These are phyloP conservation scores for Skeletonema menzelii DNA, from an alignment of 108 stramenopile species.

Conservation along the genomic window DNA sequence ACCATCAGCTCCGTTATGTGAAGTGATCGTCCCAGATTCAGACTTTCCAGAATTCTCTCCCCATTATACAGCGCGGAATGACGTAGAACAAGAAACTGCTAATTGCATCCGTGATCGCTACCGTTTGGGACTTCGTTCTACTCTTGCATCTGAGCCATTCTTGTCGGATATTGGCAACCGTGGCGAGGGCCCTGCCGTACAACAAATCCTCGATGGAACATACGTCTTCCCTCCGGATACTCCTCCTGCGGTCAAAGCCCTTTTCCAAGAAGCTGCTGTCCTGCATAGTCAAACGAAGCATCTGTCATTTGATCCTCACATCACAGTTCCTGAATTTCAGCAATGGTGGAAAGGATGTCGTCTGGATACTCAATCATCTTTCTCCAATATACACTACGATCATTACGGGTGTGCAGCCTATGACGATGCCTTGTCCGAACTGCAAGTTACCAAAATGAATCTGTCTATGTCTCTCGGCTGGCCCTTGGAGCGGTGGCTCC, in stretches of 20 bases:
- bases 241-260: not conserved
- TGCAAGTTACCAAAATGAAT: conserved; percentile 14
- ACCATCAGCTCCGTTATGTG: not conserved
- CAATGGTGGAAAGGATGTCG: conserved; percentile 6
- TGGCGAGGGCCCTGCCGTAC: not conserved
- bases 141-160: not conserved
- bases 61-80: not conserved
- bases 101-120: not conserved
- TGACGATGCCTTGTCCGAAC: not conserved
- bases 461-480: not conserved
- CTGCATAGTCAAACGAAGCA: not conserved
- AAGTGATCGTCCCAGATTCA: not conserved
- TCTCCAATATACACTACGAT: conserved; percentile 14
- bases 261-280: conserved; percentile 3
- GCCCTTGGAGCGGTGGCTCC: conserved; percentile 10
- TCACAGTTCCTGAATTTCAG: conserved; percentile 25
- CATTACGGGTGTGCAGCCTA: conserved; percentile 10
- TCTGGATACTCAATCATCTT: conserved; percentile 7
- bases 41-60: not conserved
- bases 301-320: not conserved
- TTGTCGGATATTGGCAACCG: conserved; percentile 4
- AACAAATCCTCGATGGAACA: conserved; percentile 17
- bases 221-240: conserved; percentile 14
- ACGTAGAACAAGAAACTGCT: not conserved
- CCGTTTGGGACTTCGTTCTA: not conserved